Evolutionary conservation across 192 early-diverging fungal species (phyloP).

Genomic region (Spizellomyces sp.): DNA sequence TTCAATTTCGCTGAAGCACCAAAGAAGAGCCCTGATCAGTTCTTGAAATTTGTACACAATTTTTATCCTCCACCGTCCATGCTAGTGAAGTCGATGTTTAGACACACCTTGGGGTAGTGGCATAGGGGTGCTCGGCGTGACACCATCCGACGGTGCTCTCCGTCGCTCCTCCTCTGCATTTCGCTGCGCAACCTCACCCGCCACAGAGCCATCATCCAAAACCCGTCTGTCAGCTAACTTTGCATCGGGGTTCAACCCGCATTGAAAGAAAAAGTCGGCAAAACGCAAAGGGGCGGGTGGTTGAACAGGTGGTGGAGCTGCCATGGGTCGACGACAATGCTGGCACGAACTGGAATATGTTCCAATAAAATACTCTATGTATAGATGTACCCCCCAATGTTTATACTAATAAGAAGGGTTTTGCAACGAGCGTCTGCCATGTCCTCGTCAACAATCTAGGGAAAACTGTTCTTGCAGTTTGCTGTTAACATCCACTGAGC

Average conservation of each 20-base stretch:
- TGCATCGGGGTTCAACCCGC: conserved; percentile 34
- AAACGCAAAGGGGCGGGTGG: conserved; percentile 36
- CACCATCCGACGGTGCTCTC: background rate
- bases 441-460: no score
- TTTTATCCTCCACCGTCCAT: no score
- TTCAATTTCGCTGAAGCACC: conserved; percentile 22
- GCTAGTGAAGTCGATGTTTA: no score
- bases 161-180: background rate
- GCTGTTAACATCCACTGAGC: no score
- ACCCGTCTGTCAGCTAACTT: conserved; percentile 22
- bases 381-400: no score
- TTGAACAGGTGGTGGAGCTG: background rate
- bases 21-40: background rate
- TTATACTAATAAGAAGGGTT: no score
- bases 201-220: conserved; percentile 21
- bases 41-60: background rate
- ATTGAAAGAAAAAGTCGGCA: conserved; percentile 51
- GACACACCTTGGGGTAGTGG: conserved; percentile 12
- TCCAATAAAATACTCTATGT: no score
- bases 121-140: conserved; percentile 5
- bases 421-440: no score
- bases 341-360: no score
- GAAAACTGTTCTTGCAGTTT: no score
- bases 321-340: background rate
- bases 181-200: conserved; percentile 6